A percentile compares a stretch with the other conserved stretches of the same genome.
These are phyloP conservation scores for Phytophthora syringae DNA, from an alignment of 352 stramenopile genomes.

Conservation along the genomic window DNA sequence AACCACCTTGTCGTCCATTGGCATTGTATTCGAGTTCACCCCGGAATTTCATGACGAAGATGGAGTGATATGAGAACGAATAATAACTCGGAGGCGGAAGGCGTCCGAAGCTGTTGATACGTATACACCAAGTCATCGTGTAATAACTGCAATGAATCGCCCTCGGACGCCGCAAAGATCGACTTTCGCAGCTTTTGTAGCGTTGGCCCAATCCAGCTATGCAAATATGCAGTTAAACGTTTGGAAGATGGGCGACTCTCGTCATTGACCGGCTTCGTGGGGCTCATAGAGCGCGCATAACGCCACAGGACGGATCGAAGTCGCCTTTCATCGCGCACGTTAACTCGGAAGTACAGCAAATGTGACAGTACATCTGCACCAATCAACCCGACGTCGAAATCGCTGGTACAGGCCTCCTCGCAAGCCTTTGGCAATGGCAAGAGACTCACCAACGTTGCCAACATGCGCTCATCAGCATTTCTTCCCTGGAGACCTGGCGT, in stretches of 20 bases:
- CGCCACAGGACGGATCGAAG: constrained; percentile 21
- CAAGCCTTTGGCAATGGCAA: neutral
- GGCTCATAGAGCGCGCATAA: constrained; percentile 16
- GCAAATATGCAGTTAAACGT: constrained; percentile 18
- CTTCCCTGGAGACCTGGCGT: constrained; percentile 35
- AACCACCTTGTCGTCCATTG: neutral
- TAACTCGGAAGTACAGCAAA: constrained; percentile 16
- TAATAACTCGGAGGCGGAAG: constrained; percentile 9
- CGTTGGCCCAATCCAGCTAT: constrained; percentile 23
- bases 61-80: constrained; percentile 9
- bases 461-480: constrained; percentile 24
- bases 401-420: neutral
- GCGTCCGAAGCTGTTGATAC: constrained; percentile 3
- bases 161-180: constrained; percentile 12
- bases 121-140: constrained; percentile 18
- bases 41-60: neutral
- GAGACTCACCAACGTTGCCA: neutral
- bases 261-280: constrained; percentile 7
- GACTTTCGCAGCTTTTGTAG: constrained; percentile 24
- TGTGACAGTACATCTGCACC: constrained; percentile 19
- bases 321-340: constrained; percentile 7
- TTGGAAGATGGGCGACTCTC: constrained; percentile 21
- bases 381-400: neutral
- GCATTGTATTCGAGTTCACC: neutral
- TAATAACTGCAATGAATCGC: constrained; percentile 16